Conservation (phyloP, 352 stramenopile genomes). For the Globisporangium cylindrosporum region DNA sequence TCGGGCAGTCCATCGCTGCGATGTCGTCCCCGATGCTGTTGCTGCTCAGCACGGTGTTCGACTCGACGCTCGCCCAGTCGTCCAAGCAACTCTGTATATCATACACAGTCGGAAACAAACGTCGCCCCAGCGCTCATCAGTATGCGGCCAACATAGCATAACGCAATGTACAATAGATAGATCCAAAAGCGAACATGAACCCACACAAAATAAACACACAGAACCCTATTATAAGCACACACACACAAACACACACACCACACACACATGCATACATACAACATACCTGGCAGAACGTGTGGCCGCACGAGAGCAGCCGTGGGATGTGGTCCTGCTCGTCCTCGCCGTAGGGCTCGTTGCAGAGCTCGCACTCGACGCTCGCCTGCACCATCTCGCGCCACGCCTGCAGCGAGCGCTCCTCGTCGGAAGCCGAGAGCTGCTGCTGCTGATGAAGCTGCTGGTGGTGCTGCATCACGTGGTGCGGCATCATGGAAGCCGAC, state of each 20-base stretch:
- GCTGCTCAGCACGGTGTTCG: constrained; percentile 20
- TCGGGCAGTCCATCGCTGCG: constrained; percentile 65
- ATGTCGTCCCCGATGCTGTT: constrained; percentile 18
- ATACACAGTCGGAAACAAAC: not conserved
- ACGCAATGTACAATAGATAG: not conserved
- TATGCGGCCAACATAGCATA: not conserved
- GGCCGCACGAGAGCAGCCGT: constrained; percentile 67
- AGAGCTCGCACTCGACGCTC: constrained; percentile 83
- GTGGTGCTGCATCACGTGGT: constrained; percentile 7
- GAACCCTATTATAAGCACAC: too few species aligned
- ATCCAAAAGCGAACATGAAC: not conserved
- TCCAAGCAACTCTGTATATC: constrained; percentile 50
- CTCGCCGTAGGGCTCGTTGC: constrained; percentile 76
- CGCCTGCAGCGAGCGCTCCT: constrained; percentile 49
- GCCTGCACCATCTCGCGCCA: constrained; percentile 77
- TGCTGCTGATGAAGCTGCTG: constrained; percentile 9
- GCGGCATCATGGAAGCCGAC: constrained; percentile 5
- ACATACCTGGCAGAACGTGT: constrained; percentile 81
- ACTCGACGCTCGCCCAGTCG: constrained; percentile 47
- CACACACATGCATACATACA: not conserved
- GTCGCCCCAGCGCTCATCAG: not conserved
- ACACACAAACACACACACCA: not conserved
- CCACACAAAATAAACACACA: constrained; percentile 5
- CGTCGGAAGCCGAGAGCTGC: constrained; percentile 26
- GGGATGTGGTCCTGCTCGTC: constrained; percentile 67